A percentile compares a stretch with the other conserved stretches of the same genome.
These are phyloP conservation scores for Acer saccharum DNA, from an alignment of 345 rosid species.

Conservation along the genomic window DNA sequence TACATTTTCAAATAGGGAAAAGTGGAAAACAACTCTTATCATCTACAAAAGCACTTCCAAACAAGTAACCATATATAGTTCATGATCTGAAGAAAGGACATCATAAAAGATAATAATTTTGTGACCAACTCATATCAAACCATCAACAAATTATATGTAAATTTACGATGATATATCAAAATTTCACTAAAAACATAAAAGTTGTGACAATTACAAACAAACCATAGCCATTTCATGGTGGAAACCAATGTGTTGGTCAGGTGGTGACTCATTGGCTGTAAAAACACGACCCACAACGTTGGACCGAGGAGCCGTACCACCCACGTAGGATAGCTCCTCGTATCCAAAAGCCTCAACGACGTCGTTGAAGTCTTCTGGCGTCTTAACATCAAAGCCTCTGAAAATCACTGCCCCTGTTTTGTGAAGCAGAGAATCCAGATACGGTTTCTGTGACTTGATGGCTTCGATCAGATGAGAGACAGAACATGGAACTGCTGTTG, in stretches of 20 bases:
- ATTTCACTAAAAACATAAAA: too few relatives aligned
- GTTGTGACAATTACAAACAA: background rate
- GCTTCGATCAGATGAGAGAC: constrained; percentile 33
- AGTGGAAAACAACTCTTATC: too few relatives aligned
- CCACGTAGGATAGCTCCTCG: constrained; percentile 90
- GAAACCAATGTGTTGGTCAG: constrained; percentile 85
- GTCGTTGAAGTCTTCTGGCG: constrained; percentile 80
- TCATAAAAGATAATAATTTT: too few relatives aligned
- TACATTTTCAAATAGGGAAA: too few relatives aligned
- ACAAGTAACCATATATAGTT: too few relatives aligned
- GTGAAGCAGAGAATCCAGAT: constrained; percentile 62
- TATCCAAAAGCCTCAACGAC: constrained; percentile 84
- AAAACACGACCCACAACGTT: constrained; percentile 88
- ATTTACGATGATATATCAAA: too few relatives aligned
- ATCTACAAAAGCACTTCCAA: too few relatives aligned
- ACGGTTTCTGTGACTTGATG: constrained; percentile 46
- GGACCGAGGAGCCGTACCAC: constrained; percentile 83
- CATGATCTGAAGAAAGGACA: too few relatives aligned
- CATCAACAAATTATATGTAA: too few relatives aligned
- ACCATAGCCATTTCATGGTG: constrained; percentile 99
- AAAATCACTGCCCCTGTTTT: constrained; percentile 70
- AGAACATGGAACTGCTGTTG: constrained; percentile 20
- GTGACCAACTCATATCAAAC: too few relatives aligned
- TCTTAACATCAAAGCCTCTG: constrained; percentile 58
- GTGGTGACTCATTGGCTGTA: constrained; percentile 93